Percentiles rank a stretch among this genome's conserved stretches.
Conservation (phyloP, 345 rosid genomes). For the Boechera divaricarpa region DNA sequence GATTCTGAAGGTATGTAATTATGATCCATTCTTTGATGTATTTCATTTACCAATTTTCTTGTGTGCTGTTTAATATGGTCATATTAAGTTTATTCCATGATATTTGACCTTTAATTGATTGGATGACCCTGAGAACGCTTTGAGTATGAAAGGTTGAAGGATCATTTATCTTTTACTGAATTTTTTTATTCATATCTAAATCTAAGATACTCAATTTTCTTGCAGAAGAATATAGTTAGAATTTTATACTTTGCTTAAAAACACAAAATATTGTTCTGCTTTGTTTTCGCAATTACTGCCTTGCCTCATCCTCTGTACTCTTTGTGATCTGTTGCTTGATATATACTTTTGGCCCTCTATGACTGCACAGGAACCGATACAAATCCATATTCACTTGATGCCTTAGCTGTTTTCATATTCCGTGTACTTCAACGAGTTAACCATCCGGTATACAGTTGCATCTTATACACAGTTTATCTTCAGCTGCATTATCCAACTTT, state of each 20-base stretch:
- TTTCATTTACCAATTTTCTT: neutral
- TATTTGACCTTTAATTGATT: slow-evolving; percentile 4
- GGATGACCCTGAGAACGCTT: slow-evolving; percentile 5
- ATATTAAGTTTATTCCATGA: neutral
- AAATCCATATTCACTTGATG: slow-evolving; percentile 93
- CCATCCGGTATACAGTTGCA: slow-evolving; percentile 70
- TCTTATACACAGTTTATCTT: slow-evolving; percentile 9
- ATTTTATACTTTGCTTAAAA: neutral
- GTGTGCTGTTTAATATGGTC: slow-evolving; percentile 15
- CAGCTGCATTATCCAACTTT: slow-evolving; percentile 29
- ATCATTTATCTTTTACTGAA: slow-evolving; percentile 10
- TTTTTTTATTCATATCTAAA: slow-evolving; percentile 12
- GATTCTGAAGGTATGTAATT: slow-evolving; percentile 83
- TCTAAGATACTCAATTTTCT: slow-evolving; percentile 12
- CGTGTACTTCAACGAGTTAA: slow-evolving; percentile 91
- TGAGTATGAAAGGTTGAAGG: slow-evolving; percentile 1
- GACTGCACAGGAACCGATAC: slow-evolving; percentile 70
- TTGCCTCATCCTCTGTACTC: slow-evolving; percentile 19
- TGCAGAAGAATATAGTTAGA: neutral
- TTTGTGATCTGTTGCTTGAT: slow-evolving; percentile 11
- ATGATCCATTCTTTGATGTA: slow-evolving; percentile 29
- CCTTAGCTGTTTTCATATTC: slow-evolving; percentile 82
- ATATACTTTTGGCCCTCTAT: slow-evolving; percentile 15
- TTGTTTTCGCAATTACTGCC: neutral
- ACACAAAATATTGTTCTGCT: neutral